Percentiles rank a stretch among this genome's conserved stretches.
These are phyloP conservation scores for Colletotrichum sp. DNA, from an alignment of 2,329 filamentous ascomycete genomes.

Conservation along the genomic window DNA sequence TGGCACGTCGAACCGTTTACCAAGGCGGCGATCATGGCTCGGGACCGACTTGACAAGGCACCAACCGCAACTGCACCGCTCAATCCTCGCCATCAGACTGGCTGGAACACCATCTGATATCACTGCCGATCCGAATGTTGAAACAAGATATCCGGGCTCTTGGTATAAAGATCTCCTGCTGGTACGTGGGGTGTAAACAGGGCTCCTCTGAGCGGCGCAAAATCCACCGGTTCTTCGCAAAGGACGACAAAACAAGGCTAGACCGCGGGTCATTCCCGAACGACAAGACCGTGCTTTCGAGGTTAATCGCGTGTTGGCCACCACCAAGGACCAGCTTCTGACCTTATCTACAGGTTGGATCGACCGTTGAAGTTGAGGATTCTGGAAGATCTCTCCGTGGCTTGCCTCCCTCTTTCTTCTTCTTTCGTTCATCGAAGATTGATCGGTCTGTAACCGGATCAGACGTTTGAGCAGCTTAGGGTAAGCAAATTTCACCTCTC, in stretches of 20 bases:
- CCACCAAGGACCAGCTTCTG: background rate
- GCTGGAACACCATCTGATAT: constrained; percentile 14
- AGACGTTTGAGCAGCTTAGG: background rate
- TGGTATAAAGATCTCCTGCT: constrained; percentile 10
- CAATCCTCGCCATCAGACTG: constrained; percentile 9
- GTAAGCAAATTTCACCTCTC: background rate
- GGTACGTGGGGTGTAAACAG: background rate
- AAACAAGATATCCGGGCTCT: constrained; percentile 11
- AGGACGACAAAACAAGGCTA: background rate
- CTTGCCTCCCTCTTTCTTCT: background rate
- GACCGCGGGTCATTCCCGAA: constrained; percentile 8
- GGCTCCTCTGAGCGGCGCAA: background rate
- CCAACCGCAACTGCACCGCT: background rate
- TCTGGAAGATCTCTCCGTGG: background rate
- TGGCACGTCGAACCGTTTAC: background rate
- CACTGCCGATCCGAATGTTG: background rate
- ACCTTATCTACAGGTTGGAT: constrained; percentile 12
- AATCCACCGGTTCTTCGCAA: constrained; percentile 6
- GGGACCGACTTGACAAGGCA: constrained; percentile 8
- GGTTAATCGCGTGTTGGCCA: background rate
- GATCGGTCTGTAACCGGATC: background rate
- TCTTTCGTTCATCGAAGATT: background rate
- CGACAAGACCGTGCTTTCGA: constrained; percentile 12
- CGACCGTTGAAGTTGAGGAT: constrained; percentile 6
- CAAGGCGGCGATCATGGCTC: background rate